Percentiles rank a stretch among this genome's conserved stretches.
Evolutionary conservation across 2,329 filamentous ascomycete species (phyloP).

Genomic region (Mollisia scopiformis): DNA sequence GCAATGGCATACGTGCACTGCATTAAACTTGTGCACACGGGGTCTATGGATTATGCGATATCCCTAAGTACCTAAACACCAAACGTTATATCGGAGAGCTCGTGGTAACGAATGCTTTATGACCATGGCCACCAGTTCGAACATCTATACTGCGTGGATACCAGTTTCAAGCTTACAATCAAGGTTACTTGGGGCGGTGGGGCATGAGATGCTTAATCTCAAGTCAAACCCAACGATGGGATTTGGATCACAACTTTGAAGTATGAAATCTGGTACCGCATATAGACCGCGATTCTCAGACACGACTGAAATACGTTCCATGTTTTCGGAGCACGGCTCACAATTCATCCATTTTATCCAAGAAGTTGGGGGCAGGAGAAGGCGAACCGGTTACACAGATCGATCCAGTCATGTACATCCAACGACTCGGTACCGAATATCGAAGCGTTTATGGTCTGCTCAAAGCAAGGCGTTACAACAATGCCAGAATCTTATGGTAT

Average conservation of each 20-base stretch:
- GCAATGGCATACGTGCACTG: background rate
- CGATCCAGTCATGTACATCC: background rate
- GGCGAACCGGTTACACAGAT: background rate
- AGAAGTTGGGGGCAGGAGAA: background rate
- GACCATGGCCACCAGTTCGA: background rate
- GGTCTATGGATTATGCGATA: background rate
- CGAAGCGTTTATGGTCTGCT: background rate
- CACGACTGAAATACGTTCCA: background rate
- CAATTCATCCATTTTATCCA: background rate
- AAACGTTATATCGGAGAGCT: background rate
- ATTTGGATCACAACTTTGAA: background rate
- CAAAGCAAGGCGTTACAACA: no score
- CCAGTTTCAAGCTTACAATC: background rate
- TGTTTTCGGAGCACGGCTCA: slow-evolving; percentile 2
- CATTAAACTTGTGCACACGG: background rate
- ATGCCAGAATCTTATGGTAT: slow-evolving; percentile 4
- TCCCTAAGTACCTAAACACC: background rate
- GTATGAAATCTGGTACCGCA: background rate
- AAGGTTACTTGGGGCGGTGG: background rate
- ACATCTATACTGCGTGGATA: background rate
- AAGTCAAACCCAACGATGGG: background rate
- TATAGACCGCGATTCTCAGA: background rate
- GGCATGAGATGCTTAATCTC: background rate
- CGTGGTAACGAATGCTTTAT: background rate
- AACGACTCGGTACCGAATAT: slow-evolving; percentile 9